Evolutionary conservation across 257 asterid genomes (phyloP), one percentile per base, ranked within the genome.

Genomic region (Nyctanthes arbortristis): DNA sequence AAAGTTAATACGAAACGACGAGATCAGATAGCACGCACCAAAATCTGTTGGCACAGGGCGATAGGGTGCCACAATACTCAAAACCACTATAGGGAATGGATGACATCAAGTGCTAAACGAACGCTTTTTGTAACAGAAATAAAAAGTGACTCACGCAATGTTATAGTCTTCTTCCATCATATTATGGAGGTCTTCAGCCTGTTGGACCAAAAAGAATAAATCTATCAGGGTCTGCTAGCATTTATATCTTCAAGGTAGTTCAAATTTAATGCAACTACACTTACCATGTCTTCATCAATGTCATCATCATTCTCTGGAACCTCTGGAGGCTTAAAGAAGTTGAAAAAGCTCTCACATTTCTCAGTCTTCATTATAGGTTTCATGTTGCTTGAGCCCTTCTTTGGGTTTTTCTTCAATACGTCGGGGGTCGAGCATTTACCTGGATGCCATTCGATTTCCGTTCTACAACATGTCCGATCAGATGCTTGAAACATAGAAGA

Each of bases 111-210:
- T 36, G n/a, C 27, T 30, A 62, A n/a, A 29, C 24, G 54, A 33
- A 4, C 29, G 2, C 2, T 61, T 7, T n/a, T 63, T 34, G 12
- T 10, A 40, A 37, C 18, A 25, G 67, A 37, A 73, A 60, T 63
- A 33, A 47, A 20, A 16, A 29, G 45, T 22, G 12, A 74, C 93
- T 74, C 67, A 91, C 97, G 96, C 96, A 61, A 81, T 81, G 65
- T 87, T 96, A 71, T 87, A 87, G 76, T 91, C 97, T 77, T 89
- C 91, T 79, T 91, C 96, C 93, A 91, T 83, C 78, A 73, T 65
- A 81, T 78, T 81, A 76, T 82, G 88, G 66, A 80, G 85, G 40
- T 85, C 94, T 84, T 89, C 95, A 47, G 90, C 94, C 96, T 89
- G 79, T 67, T 20, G 69, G n/a, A 13, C 14, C 32, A 61, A 64